A percentile compares a stretch with the other conserved stretches of the same genome.
Conservation (phyloP, 352 stramenopile genomes). For the Phytophthora pistaciae region DNA sequence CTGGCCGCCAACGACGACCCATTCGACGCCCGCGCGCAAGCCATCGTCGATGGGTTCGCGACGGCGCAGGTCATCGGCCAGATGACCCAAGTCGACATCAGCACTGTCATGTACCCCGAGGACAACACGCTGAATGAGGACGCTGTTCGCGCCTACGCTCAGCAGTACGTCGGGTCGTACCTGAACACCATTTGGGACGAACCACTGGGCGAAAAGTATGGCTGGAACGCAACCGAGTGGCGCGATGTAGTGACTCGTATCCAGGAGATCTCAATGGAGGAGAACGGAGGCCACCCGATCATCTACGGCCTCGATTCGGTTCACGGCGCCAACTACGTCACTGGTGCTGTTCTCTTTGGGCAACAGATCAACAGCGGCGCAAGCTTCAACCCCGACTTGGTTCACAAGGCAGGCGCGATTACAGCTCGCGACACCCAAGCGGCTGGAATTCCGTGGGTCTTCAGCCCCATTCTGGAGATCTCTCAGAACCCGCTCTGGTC, state of each 20-base stretch:
- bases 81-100: constrained; percentile 92
- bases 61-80: constrained; percentile 72
- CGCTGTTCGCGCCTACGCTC: constrained; percentile 60
- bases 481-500: constrained; percentile 87
- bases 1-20: constrained; percentile 10
- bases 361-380: constrained; percentile 91
- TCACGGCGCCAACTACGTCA: constrained; percentile 89
- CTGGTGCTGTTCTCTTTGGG: constrained; percentile 77
- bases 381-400: constrained; percentile 85
- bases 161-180: constrained; percentile 86
- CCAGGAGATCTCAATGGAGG: constrained; percentile 78
- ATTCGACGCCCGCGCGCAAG: constrained; percentile 18
- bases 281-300: constrained; percentile 65
- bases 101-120: constrained; percentile 62
- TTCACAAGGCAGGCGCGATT: constrained; percentile 66
- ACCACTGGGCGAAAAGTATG: constrained; percentile 45
- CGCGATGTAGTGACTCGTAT: constrained; percentile 67
- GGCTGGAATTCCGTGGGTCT: constrained; percentile 90
- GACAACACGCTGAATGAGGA: constrained; percentile 63
- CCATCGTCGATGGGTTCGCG: constrained; percentile 24
- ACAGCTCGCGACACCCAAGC: constrained; percentile 75
- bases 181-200: constrained; percentile 81
- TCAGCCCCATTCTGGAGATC: constrained; percentile 86
- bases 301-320: constrained; percentile 92
- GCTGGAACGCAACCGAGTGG: constrained; percentile 72